Conservation (phyloP, 192 early-diverging fungal species). For the Backusella morwellensis region DNA sequence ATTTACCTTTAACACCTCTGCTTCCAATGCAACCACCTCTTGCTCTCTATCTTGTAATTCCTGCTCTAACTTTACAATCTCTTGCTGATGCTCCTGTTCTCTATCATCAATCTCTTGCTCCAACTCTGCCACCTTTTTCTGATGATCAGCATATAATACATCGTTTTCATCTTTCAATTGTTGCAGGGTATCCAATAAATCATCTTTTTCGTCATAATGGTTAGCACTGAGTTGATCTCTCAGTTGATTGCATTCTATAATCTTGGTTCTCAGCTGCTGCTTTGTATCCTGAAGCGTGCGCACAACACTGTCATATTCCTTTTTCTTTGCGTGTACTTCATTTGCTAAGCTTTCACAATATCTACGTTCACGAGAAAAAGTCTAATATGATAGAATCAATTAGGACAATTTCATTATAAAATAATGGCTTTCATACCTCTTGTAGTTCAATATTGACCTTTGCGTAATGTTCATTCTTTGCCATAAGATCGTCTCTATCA, state of each 20-base stretch:
- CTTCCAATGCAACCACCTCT: slow-evolving; percentile 28
- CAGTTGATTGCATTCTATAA: slow-evolving; percentile 21
- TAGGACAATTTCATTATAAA: no score
- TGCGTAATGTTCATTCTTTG: neutral
- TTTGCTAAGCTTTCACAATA: neutral
- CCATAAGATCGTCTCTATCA: slow-evolving; percentile 11
- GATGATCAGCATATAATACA: neutral
- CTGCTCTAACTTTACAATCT: slow-evolving; percentile 16
- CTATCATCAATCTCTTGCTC: slow-evolving; percentile 24
- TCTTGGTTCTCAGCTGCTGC: slow-evolving; percentile 23
- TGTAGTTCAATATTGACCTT: neutral
- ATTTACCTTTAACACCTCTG: slow-evolving; percentile 29
- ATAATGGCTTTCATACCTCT: neutral
- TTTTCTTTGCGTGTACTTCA: slow-evolving; percentile 13
- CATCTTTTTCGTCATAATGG: slow-evolving; percentile 1
- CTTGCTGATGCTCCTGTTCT: slow-evolving; percentile 18
- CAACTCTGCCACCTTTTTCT: neutral
- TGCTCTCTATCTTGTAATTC: slow-evolving; percentile 32
- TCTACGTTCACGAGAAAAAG: neutral
- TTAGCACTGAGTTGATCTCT: slow-evolving; percentile 8
- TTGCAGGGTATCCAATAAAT: slow-evolving; percentile 3
- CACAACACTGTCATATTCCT: slow-evolving; percentile 38
- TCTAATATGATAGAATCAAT: neutral
- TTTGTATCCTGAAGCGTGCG: slow-evolving; percentile 11
- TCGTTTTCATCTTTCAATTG: slow-evolving; percentile 6